Percentiles rank a stretch among this genome's conserved stretches.
phyloP scores from a whole-genome alignment of 306 rosid species.

The Neltuma alba region DNA sequence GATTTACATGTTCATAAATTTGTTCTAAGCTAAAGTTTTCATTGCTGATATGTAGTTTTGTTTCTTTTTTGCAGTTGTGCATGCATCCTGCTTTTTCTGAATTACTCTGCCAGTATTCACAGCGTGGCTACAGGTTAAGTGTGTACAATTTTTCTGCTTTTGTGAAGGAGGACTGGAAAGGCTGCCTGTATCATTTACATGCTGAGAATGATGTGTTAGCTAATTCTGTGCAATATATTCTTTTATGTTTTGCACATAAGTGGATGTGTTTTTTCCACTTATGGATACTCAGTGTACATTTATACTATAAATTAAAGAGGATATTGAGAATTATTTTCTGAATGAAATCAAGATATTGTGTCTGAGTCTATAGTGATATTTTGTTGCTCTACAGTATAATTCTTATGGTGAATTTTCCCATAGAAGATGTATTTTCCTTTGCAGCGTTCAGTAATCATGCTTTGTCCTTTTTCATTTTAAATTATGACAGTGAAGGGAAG shows the following conservation, averaged over 20 bases:
- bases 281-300: conserved; percentile 26
- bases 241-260: conserved; percentile 23
- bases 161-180: neutral
- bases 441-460: conserved; percentile 18
- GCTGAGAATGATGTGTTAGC: conserved; percentile 12
- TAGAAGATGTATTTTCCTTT: conserved; percentile 20
- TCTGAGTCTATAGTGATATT: conserved; percentile 22
- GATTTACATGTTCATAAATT: neutral
- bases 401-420: conserved; percentile 23
- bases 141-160: neutral
- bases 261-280: neutral
- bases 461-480: conserved; percentile 19
- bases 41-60: conserved; percentile 26
- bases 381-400: neutral
- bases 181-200: conserved; percentile 17
- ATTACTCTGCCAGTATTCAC: conserved; percentile 72
- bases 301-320: neutral
- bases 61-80: conserved; percentile 69
- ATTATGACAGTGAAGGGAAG: conserved; percentile 72
- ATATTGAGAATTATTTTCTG: conserved; percentile 27
- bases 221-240: neutral
- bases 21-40: conserved; percentile 28
- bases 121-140: conserved; percentile 80
- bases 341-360: conserved; percentile 1
- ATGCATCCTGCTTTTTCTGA: conserved; percentile 82